These are phyloP conservation scores for Scolecobasidium constrictum DNA, from an alignment of 2,329 filamentous ascomycete genomes.

Conservation along the genomic window DNA sequence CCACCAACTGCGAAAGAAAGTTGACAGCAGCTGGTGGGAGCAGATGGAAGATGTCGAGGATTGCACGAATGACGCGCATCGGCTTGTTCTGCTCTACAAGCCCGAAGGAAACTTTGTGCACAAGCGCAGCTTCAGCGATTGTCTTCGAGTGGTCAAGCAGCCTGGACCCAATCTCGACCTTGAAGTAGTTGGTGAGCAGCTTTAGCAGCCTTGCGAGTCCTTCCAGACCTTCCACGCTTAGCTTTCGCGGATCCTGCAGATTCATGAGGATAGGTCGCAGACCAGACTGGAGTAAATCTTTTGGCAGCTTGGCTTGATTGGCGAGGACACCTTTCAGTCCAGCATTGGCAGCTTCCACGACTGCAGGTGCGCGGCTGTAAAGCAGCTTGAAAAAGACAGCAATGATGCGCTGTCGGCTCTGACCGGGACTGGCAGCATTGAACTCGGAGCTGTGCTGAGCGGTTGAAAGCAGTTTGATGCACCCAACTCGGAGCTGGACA, in stretches of 20 bases:
- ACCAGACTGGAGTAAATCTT: slow-evolving; percentile 89
- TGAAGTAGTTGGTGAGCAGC: slow-evolving; percentile 95
- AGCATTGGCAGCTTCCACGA: slow-evolving; percentile 86
- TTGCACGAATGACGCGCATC: slow-evolving; percentile 91
- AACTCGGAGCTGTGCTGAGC: slow-evolving; percentile 93
- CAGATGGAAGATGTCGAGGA: slow-evolving; percentile 96
- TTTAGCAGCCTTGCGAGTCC: slow-evolving; percentile 83
- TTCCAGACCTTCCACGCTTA: slow-evolving; percentile 82
- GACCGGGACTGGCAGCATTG: slow-evolving; percentile 59
- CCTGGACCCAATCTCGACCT: slow-evolving; percentile 89
- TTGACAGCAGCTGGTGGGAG: slow-evolving; percentile 79
- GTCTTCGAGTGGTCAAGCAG: slow-evolving; percentile 90
- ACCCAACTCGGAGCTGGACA: slow-evolving; percentile 81
- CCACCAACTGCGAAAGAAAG: slow-evolving; percentile 83
- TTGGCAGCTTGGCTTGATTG: slow-evolving; percentile 83
- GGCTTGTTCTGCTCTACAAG: slow-evolving; percentile 85
- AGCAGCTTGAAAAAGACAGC: slow-evolving; percentile 96
- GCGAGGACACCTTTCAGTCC: slow-evolving; percentile 80
- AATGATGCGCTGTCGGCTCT: slow-evolving; percentile 57
- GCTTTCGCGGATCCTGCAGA: slow-evolving; percentile 81
- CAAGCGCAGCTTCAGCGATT: slow-evolving; percentile 66
- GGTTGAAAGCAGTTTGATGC: slow-evolving; percentile 83
- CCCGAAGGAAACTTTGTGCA: slow-evolving; percentile 89
- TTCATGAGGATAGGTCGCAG: slow-evolving; percentile 93
- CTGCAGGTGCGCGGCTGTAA: slow-evolving; percentile 84